Conservation (phyloP, 2,329 filamentous ascomycete genomes). For the Colletotrichum truncatum region DNA sequence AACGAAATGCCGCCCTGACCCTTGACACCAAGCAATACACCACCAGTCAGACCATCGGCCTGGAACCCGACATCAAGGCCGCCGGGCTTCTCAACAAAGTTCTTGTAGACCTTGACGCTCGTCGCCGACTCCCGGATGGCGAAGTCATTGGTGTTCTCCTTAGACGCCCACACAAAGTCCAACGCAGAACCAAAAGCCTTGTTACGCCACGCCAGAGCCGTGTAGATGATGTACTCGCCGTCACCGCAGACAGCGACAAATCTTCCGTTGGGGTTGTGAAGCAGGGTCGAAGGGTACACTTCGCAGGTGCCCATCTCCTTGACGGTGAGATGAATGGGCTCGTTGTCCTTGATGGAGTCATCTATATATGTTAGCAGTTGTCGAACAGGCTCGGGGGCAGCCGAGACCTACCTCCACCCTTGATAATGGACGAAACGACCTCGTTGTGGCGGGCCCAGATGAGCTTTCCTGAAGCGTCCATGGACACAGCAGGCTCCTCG, state of each 20-base stretch:
- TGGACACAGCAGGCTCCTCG: conserved; percentile 96
- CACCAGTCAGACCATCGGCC: conserved; percentile 89
- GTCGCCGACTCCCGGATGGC: conserved; percentile 95
- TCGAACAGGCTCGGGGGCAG: background rate
- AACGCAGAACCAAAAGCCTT: conserved; percentile 96
- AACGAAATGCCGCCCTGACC: conserved; percentile 95
- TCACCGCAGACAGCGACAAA: conserved; percentile 87
- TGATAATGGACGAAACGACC: conserved; percentile 94
- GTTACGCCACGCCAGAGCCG: conserved; percentile 94
- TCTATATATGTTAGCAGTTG: conserved; percentile 59
- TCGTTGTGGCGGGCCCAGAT: conserved; percentile 97
- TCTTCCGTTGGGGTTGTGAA: conserved; percentile 95
- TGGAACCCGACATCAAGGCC: conserved; percentile 95
- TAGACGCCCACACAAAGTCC: conserved; percentile 96
- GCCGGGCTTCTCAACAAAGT: conserved; percentile 91
- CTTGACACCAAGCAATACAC: conserved; percentile 91
- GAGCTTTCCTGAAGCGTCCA: conserved; percentile 95
- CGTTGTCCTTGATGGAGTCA: conserved; percentile 84
- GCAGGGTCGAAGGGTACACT: conserved; percentile 92
- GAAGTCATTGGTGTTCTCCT: conserved; percentile 98
- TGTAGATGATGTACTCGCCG: conserved; percentile 99
- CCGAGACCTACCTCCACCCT: conserved; percentile 71
- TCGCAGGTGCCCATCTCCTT: conserved; percentile 98
- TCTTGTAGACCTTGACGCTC: conserved; percentile 96
- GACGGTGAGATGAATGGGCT: conserved; percentile 84